Percentiles rank a stretch among this genome's conserved stretches.
Conservation (phyloP, 192 early-diverging fungal species). For the Entomortierella beljakovae region DNA sequence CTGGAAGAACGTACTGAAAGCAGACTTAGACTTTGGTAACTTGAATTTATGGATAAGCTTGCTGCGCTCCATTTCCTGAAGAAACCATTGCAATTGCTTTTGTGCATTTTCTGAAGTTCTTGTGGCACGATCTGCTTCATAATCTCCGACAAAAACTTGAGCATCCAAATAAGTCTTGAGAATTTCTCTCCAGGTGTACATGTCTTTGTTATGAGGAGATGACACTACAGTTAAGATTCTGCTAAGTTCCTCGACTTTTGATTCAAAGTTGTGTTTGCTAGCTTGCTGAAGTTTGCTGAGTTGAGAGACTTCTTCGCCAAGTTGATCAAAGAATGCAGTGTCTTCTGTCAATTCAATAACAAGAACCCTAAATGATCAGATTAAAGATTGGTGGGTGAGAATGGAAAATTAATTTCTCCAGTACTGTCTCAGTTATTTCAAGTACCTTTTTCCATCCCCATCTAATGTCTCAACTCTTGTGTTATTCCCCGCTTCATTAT, state of each 20-base stretch:
- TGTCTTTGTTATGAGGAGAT: constrained; percentile 81
- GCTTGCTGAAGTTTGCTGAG: constrained; percentile 66
- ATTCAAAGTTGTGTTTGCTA: constrained; percentile 63
- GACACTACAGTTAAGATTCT: constrained; percentile 65
- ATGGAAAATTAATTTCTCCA: no score
- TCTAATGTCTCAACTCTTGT: constrained; percentile 24
- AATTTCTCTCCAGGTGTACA: constrained; percentile 79
- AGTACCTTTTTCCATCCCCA: constrained; percentile 51
- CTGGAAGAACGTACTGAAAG: constrained; percentile 65
- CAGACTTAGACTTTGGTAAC: constrained; percentile 33
- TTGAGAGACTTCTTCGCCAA: constrained; percentile 68
- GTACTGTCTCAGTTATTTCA: background rate
- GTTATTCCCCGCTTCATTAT: background rate
- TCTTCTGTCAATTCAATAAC: constrained; percentile 63
- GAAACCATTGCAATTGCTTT: constrained; percentile 72
- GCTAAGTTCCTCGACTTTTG: constrained; percentile 65
- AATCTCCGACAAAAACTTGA: constrained; percentile 73
- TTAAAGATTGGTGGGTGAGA: background rate
- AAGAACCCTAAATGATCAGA: constrained; percentile 18
- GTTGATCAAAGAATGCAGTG: constrained; percentile 67
- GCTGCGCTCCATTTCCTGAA: constrained; percentile 58
- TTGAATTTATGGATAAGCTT: constrained; percentile 54
- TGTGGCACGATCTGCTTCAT: constrained; percentile 67
- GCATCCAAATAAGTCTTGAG: constrained; percentile 77
- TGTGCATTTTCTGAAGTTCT: constrained; percentile 63